Base-by-base conservation (phyloP, 331 rosid genomes). In the Quercus tomentella region DNA sequence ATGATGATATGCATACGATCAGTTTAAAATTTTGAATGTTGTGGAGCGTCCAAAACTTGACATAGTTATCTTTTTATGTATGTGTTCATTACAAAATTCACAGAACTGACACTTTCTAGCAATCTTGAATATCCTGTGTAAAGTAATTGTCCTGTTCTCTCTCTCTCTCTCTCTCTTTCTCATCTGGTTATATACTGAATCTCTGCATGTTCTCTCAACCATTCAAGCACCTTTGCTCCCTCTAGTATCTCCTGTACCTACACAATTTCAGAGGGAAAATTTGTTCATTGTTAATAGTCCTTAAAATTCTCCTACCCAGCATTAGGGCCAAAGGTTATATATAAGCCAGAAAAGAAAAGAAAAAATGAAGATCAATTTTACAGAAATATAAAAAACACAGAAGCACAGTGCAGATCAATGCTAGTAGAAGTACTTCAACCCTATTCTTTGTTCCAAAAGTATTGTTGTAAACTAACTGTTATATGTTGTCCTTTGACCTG, bases 141-240 rank as follows among this genome's bases (percentile, higher is more conserved):
- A 63, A 28, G 31, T 14, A 22, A 9, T 14, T 23, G 31, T 60
- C 26, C 31, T 60, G 31, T 2, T 4, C 69, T 62, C 71, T 18
- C 70, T 31, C 72, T 37, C 70, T 49, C 79, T 4, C 69, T 62
- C 71, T 18, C 70, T 31, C 72, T 37, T 67, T 49, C 79, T 92
- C 82, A 92, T 79, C 75, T 81, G 35, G 90, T 93, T 76, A 90
- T 70, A 78, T 85, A 93, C 76, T 90, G 87, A 82, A 95, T 75
- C 66, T 88, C 98, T 60, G 97, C 89, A 57, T 90, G 90, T 77
- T 93, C 98, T 89, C 89, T 93, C 84, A 95, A 78, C 98, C 98
- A 95, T 86, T 95, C 98, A 79, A 95, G 98, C 82, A 95, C 99
- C 87, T 91, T 95, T 71, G 99, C 98, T 74, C 98, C 99, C 83